Base-by-base conservation (phyloP, 768 basidiomycete species). In the Sporobolomyces roseus region DNA sequence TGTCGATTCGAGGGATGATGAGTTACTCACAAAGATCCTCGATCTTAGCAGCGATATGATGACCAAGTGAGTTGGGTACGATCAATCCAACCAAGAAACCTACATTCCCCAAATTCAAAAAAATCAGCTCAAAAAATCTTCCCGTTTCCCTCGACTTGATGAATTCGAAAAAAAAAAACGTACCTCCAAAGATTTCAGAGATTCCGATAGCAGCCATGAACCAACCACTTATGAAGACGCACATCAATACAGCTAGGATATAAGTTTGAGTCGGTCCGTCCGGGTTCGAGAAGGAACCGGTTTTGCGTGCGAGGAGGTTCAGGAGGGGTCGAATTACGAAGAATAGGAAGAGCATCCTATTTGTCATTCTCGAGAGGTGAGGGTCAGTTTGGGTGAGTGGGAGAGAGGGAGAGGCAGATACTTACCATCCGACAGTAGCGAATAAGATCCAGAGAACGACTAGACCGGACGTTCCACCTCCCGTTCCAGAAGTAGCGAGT, bases 161-260 rank as follows among this genome's bases (percentile, higher is more conserved):
- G n/a, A n/a, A n/a, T 14, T 17, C 21, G n/a, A 6, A 29, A 41
- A 32, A 46, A 14, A 13, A 23, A 21, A 14, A 13, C 45, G 12
- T 23, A 46, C 45, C 45, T 46, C 71, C 68, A 51, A 74, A 87
- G 70, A 88, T 87, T 49, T 86, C 79, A 77, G 87, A 85, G 38
- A 88, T 84, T 36, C 88, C 91, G 67, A 93, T 91, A 72, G 90
- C 85, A 77, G 91, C 90, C 10, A 90, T 92, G 80, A 88, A 88
- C 79, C 90, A 92, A 0, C 88, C 88, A 4, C 86, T 87, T 19
- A 81, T 77, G 72, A 92, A 84, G 0, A 91, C 85, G 41, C 91
- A 76, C 35, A 91, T 72, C n/a, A 96, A 76, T 0, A 86, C 89
- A 14, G 90, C 67, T 1, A 87, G 87, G 88, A 93, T 91, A 83